A percentile compares a stretch with the other conserved stretches of the same genome.
Conservation (phyloP, 225 moss, liverwort and hornwort species). For the Asterella californica region DNA sequence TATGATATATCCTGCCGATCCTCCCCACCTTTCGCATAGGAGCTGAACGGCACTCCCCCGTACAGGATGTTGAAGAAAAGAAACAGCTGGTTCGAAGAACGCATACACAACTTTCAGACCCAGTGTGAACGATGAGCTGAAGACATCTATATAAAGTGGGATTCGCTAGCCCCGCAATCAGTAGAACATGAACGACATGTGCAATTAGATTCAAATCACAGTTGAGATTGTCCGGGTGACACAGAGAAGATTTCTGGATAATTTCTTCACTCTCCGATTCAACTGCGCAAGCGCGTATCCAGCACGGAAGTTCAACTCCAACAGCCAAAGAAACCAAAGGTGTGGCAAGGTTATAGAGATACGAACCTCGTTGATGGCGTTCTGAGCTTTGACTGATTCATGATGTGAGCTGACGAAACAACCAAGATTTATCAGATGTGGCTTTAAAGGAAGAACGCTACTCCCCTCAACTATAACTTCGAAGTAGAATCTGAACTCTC, state of each 20-base stretch:
- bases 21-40: constrained; percentile 32
- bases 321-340: neutral
- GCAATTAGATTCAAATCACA: neutral
- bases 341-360: neutral
- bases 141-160: neutral
- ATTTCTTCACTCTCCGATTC: neutral
- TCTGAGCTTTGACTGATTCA: constrained; percentile 77
- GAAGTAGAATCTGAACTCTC: neutral
- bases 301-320: neutral
- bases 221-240: neutral
- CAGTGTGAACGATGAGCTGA: neutral
- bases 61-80: constrained; percentile 63
- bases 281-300: neutral
- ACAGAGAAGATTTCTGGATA: neutral
- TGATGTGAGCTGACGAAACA: constrained; percentile 66
- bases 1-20: constrained; percentile 50
- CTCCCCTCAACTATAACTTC: neutral
- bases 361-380: constrained; percentile 68
- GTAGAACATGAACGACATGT: neutral
- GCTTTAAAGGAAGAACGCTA: neutral
- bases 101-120: neutral
- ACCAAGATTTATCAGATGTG: neutral
- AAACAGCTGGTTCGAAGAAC: constrained; percentile 46
- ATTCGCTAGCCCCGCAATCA: neutral
- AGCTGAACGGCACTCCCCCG: constrained; percentile 59